Evolutionary conservation across 2,329 filamentous ascomycete genomes (phyloP).

Genomic region (Fusarium sp.): DNA sequence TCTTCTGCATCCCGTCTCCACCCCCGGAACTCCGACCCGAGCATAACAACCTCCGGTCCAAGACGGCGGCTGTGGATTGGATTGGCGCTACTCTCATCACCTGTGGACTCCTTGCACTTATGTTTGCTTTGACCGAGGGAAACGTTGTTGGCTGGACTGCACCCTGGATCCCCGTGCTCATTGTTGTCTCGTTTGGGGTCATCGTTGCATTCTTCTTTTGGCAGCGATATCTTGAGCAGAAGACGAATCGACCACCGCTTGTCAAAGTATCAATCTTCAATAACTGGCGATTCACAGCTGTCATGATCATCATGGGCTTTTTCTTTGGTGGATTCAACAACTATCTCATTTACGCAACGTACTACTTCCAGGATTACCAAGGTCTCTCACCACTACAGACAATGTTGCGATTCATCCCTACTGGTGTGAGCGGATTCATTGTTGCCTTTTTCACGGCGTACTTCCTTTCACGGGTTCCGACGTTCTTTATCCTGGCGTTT

Average conservation of each 20-base stretch:
- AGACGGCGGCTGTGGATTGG: conserved; percentile 67
- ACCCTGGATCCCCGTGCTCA: conserved; percentile 67
- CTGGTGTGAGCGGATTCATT: conserved; percentile 66
- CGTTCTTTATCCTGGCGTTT: conserved; percentile 63
- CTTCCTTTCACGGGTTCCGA: conserved; percentile 65
- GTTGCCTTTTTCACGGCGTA: conserved; percentile 64
- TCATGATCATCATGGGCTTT: conserved; percentile 70
- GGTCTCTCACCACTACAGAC: conserved; percentile 69
- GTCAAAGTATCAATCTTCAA: conserved; percentile 72
- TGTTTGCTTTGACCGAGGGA: conserved; percentile 74
- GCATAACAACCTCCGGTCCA: conserved; percentile 43
- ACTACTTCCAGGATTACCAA: conserved; percentile 75
- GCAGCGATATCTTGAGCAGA: conserved; percentile 58
- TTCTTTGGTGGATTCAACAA: conserved; percentile 76
- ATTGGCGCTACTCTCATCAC: conserved; percentile 71
- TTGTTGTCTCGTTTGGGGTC: conserved; percentile 65
- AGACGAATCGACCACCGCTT: conserved; percentile 57
- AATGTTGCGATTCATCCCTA: conserved; percentile 73
- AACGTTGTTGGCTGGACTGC: conserved; percentile 73
- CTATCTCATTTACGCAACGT: conserved; percentile 72
- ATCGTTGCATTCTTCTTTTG: conserved; percentile 65
- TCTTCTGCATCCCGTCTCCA: conserved; percentile 67
- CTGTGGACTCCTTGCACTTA: conserved; percentile 65
- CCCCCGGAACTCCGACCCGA: conserved; percentile 42
- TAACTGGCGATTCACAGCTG: conserved; percentile 66